phyloP scores from a whole-genome alignment of 352 stramenopile genomes.

The Lagenidium sp. region DNA sequence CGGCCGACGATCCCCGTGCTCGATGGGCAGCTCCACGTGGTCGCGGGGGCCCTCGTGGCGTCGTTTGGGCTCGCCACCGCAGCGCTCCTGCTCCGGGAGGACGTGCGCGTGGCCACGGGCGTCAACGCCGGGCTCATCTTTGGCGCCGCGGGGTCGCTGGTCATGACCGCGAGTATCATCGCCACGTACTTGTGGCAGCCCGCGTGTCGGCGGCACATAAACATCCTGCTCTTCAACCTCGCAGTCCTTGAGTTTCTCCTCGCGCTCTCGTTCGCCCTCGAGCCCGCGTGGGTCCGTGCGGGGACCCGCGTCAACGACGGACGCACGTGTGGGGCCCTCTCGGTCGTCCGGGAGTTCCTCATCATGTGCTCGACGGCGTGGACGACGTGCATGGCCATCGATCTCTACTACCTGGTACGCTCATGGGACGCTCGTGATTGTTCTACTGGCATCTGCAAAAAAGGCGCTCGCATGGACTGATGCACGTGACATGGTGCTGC shows the following conservation, averaged over 20 bases:
- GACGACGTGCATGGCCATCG: conserved; percentile 61
- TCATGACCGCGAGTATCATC: conserved; percentile 52
- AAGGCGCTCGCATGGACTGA: too few relatives aligned
- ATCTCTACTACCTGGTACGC: conserved; percentile 64
- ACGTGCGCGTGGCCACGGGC: conserved; percentile 26
- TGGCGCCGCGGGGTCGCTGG: conserved; percentile 41
- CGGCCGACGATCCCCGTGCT: conserved; percentile 12
- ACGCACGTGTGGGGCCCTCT: conserved; percentile 47
- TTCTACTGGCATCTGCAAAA: too few relatives aligned
- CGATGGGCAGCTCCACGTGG: conserved; percentile 32
- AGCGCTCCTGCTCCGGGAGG: conserved; percentile 29
- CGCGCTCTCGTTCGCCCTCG: conserved; percentile 59
- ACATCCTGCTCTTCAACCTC: conserved; percentile 61
- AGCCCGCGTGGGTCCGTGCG: conserved; percentile 40
- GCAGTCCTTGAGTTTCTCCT: conserved; percentile 51
- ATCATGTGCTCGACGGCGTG: conserved; percentile 68
- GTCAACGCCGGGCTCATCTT: conserved; percentile 61
- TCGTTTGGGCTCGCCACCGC: conserved; percentile 37
- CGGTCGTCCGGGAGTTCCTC: conserved; percentile 53
- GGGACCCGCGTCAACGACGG: conserved; percentile 24
- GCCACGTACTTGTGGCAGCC: conserved; percentile 30
- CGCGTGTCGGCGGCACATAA: conserved; percentile 57
- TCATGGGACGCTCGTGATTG: too few relatives aligned
- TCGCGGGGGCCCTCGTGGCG: conserved; percentile 19
- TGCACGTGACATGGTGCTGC: too few relatives aligned